Conservation (phyloP, 345 rosid genomes). For the Leavenworthia alabamica region DNA sequence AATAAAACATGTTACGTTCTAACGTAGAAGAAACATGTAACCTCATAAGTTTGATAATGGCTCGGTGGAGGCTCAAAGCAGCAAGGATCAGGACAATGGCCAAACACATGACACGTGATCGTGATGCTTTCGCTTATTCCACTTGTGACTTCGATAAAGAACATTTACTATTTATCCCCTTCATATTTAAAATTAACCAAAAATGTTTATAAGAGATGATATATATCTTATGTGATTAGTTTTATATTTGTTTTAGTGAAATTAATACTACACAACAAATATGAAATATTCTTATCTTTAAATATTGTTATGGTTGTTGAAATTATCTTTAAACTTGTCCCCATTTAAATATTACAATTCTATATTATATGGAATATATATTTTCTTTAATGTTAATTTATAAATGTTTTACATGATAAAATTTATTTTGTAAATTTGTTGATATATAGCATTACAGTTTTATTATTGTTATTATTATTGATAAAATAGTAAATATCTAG, state of each 20-base stretch:
- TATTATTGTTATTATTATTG: neutral
- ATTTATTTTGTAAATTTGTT: neutral
- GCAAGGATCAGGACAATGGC: constrained; percentile 23
- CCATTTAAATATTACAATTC: neutral
- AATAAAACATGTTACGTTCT: neutral
- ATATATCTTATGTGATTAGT: neutral
- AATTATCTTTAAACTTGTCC: neutral
- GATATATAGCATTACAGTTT: neutral
- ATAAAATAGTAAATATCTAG: neutral
- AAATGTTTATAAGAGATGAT: neutral
- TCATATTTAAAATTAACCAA: neutral
- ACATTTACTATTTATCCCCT: neutral
- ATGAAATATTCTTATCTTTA: neutral
- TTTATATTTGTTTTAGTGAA: neutral
- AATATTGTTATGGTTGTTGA: too few relatives aligned
- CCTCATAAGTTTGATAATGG: neutral
- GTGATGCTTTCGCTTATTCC: constrained; percentile 4
- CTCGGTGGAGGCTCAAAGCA: constrained; percentile 12
- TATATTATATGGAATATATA: neutral
- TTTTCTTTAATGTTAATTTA: neutral
- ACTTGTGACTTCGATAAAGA: constrained; percentile 3
- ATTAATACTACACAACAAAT: neutral
- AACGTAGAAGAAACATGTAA: constrained; percentile 15
- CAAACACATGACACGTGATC: constrained; percentile 19
- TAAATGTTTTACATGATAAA: neutral